phyloP scores from a whole-genome alignment of 108 stramenopile genomes.

The Fistulifera pelliculosa region DNA sequence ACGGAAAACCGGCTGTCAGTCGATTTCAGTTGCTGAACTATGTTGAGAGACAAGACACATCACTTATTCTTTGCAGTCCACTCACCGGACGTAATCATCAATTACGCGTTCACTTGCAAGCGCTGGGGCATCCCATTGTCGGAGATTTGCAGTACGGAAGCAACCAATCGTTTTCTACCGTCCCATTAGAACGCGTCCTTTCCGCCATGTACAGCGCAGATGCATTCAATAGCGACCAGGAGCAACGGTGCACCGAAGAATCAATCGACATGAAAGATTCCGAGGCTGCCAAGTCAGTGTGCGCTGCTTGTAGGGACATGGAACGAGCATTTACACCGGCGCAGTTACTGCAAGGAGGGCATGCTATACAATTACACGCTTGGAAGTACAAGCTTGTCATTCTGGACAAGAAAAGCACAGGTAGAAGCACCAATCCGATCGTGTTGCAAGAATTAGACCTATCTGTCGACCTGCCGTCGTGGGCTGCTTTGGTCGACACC shows the following conservation, averaged over 20 bases:
- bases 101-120: constrained; percentile 77
- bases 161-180: constrained; percentile 1
- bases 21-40: constrained; percentile 51
- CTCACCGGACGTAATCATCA: constrained; percentile 90
- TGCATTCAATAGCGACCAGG: neutral
- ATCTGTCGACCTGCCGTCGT: too few relatives aligned
- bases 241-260: neutral
- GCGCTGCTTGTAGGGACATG: constrained; percentile 32
- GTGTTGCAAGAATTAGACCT: too few relatives aligned
- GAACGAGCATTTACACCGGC: constrained; percentile 41
- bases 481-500: too few relatives aligned
- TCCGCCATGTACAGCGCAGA: neutral
- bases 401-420: constrained; percentile 5
- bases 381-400: constrained; percentile 34
- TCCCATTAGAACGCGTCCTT: constrained; percentile 1
- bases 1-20: constrained; percentile 61
- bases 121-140: constrained; percentile 69
- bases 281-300: constrained; percentile 24
- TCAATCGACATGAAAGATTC: constrained; percentile 1
- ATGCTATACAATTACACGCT: constrained; percentile 65
- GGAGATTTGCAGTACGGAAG: constrained; percentile 82
- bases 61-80: constrained; percentile 60
- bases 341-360: constrained; percentile 60
- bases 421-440: too few relatives aligned
- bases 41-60: constrained; percentile 36